Evolutionary conservation across 1,284 basidiomycete species (phyloP).

Genomic region (Boletus sp.): DNA sequence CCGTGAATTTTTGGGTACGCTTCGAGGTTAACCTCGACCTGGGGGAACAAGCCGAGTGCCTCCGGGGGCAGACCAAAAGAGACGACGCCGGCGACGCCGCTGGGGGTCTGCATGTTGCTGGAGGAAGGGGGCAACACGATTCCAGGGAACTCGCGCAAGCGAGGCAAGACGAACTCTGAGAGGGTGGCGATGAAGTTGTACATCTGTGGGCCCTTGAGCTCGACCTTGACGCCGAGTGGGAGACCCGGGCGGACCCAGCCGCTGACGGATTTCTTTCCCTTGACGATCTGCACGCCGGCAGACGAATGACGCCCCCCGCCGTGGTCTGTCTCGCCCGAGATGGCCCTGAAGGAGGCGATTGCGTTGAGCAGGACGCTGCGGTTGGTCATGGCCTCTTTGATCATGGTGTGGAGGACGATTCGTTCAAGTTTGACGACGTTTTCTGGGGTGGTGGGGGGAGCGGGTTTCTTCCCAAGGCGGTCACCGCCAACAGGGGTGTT

Average conservation of each 20-base stretch:
- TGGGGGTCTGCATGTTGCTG: constrained; percentile 62
- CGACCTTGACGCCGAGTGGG: constrained; percentile 87
- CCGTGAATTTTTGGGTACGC: constrained; percentile 81
- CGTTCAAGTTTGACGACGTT: constrained; percentile 77
- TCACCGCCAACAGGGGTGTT: constrained; percentile 75
- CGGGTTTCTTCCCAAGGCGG: constrained; percentile 59
- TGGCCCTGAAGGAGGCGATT: constrained; percentile 83
- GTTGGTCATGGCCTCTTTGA: constrained; percentile 74
- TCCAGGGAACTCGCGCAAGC: constrained; percentile 87
- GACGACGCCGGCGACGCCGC: constrained; percentile 82
- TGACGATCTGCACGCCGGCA: constrained; percentile 78
- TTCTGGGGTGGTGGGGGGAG: constrained; percentile 58
- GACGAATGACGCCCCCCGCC: constrained; percentile 67
- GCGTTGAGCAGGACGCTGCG: constrained; percentile 78
- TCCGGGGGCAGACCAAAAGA: constrained; percentile 81
- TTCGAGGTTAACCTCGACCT: constrained; percentile 90
- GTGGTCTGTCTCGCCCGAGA: constrained; percentile 77
- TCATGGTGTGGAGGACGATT: constrained; percentile 82
- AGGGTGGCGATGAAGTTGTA: constrained; percentile 90
- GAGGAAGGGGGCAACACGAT: constrained; percentile 66
- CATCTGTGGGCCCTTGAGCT: constrained; percentile 86
- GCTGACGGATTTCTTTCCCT: constrained; percentile 76
- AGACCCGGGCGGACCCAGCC: constrained; percentile 85
- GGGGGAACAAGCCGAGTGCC: constrained; percentile 91
- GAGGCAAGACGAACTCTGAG: constrained; percentile 91